phyloP scores from a whole-genome alignment of 257 asterid species.

The Nicotiana sylvestris region DNA sequence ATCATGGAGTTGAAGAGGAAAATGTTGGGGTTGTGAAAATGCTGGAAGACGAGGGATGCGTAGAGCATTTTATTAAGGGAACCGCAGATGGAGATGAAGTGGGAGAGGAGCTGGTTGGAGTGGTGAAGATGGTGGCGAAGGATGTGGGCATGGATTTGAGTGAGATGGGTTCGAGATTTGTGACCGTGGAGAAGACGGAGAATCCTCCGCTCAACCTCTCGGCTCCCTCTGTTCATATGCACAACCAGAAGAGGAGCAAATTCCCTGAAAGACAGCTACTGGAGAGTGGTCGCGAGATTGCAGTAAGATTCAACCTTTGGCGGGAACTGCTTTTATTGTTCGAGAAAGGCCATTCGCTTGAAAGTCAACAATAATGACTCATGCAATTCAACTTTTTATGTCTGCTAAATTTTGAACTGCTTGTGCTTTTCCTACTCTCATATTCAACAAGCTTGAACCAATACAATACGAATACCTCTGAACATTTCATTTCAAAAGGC shows the following conservation, averaged over 20 bases:
- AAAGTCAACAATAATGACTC: not conserved
- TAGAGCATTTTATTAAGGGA: conserved; percentile 30
- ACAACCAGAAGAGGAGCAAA: not conserved
- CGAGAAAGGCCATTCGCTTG: not conserved
- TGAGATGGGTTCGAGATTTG: conserved; percentile 30
- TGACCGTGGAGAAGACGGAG: conserved; percentile 46
- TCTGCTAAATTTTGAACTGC: no score
- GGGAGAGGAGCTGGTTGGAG: conserved; percentile 41
- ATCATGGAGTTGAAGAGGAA: conserved; percentile 43
- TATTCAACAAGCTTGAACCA: no score
- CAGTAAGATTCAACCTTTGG: not conserved
- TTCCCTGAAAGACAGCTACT: not conserved
- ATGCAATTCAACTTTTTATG: no score
- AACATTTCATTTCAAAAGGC: no score
- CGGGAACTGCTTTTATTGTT: not conserved
- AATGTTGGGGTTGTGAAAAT: conserved; percentile 31
- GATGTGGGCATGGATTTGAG: conserved; percentile 38
- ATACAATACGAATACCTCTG: no score
- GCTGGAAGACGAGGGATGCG: conserved; percentile 31
- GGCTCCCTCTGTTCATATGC: conserved; percentile 23
- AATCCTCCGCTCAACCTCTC: conserved; percentile 35
- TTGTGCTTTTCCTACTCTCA: no score
- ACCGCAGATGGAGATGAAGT: conserved; percentile 40
- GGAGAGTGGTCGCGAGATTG: not conserved
- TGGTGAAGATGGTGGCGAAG: conserved; percentile 42